Base-by-base conservation (phyloP, 352 stramenopile genomes). In the Phytophthora megakarya region DNA sequence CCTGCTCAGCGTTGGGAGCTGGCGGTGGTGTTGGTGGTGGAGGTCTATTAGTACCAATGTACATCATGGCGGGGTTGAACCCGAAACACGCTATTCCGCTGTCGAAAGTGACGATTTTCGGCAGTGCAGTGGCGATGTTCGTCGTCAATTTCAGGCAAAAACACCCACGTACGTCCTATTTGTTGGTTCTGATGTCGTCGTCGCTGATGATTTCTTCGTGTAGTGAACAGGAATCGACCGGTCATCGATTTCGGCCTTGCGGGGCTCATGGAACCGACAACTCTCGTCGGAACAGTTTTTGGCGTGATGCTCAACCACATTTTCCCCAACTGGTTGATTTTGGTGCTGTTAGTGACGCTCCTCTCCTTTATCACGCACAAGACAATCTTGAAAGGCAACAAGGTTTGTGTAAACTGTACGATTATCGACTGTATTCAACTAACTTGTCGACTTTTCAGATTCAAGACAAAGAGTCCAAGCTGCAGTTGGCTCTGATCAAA, bases 201-300 rank as follows among this genome's bases (percentile, higher is more conserved):
- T 35, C 13, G 30, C 30, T 35, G 30, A 35, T 35, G 13, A 15
- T 11, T 11, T 2, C 9, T 35, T 21, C 33, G 13, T 43, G n/a
- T 22, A 90, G 81, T 73, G 43, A 75, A 89, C 22, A 87, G 80
- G 13, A 92, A 98, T 64, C 76, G 93, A 19, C 93, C 96, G 1
- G 76, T 99, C 15, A 97, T 99, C 47, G 92, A 99, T 82, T 99
- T 98, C 82, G 93, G 98, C 43, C 72, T 99, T 4, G 96, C 98
- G n/a, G 66, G 98, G 1, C 86, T 98, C 15, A 99, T 99, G 96
- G 96, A 99, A 80, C 97, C 96, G 0, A 84, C 95, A 69, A 90
- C 84, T 26, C 72, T 93, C 0, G 76, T 90, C 23, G 84, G 84
- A 28, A 75, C 84, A 6, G 78, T 91, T 38, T 86, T 89, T 19